Evolutionary conservation across 2,329 filamentous ascomycete species (phyloP), one percentile per base, ranked within the genome.

Genomic region (Sporothrix curviconia): DNA sequence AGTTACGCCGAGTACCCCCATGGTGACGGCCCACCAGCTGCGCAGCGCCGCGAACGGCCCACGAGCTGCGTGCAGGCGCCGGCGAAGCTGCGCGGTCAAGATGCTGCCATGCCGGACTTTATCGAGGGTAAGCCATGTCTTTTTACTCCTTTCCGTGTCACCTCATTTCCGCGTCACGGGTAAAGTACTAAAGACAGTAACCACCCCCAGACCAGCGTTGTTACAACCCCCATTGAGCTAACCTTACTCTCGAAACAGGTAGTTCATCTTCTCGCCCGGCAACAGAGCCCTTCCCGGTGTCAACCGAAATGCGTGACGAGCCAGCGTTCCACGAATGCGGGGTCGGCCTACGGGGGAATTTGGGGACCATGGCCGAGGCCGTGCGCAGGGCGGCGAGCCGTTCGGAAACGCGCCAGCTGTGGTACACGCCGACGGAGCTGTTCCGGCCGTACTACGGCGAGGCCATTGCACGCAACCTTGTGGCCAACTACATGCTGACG

Each of bases 51-150:
- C 55, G 86, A 95, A 68, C 79, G 94, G 67, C 94, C 94, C 44
- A 83, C 82, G 67, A 82, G 88, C 70, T n/a, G n/a, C n/a, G n/a
- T n/a, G n/a, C n/a, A n/a, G n/a, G n/a, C n/a, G n/a, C n/a, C n/a
- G n/a, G n/a, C n/a, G n/a, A n/a, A n/a, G n/a, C n/a, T n/a, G n/a
- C n/a, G n/a, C n/a, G n/a, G 92, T 96, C 64, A 96, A 96, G 81
- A 99, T 99, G 94, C 76, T 96, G 67, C n/a, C n/a, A 89, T 95
- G 69, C 83, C 95, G 63, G 95, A 99, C 78, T 99, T 99, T 69
- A 94, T 99, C 68, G 94, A 99, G 71, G 92, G 89, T 91, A 68
- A 64, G 71, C 70, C 32, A 1, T 3, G 1, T 36, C 7, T 24
- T 9, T 30, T 61, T 61, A 11, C 64, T 65, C 6, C 15, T 7